Conservation (phyloP, 208 protist genomes). For the Acanthamoeba royreba region DNA sequence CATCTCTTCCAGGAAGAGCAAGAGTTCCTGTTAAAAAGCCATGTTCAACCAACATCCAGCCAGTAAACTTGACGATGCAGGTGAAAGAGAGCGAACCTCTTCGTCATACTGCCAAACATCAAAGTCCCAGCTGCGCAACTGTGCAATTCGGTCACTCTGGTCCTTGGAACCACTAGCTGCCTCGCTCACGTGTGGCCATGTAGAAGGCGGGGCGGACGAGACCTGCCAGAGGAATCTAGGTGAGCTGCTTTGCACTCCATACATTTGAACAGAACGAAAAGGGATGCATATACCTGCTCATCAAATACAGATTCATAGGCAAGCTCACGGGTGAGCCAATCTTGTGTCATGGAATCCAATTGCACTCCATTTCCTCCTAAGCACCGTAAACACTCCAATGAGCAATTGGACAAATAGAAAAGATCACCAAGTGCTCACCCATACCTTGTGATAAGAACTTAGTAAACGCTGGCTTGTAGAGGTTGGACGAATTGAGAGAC, state of each 20-base stretch:
- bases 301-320: not conserved
- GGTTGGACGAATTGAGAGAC: slow-evolving; percentile 7
- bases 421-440: not conserved
- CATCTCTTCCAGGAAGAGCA: not conserved
- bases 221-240: not conserved
- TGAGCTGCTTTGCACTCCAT: not conserved
- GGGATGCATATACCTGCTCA: not conserved
- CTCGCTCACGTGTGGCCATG: not conserved
- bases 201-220: not conserved
- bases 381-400: not conserved
- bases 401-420: not conserved
- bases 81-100: not conserved
- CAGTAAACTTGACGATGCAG: not conserved
- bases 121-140: slow-evolving; percentile 34
- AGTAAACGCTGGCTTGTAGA: slow-evolving; percentile 27
- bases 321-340: not conserved
- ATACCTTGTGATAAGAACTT: not conserved
- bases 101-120: slow-evolving; percentile 36
- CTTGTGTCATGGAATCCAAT: not conserved
- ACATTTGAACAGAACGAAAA: not conserved
- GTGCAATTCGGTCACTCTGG: not conserved
- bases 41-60: not conserved
- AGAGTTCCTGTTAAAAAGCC: not conserved
- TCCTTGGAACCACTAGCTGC: not conserved
- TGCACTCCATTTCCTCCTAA: not conserved